Evolutionary conservation across 139 green algal species (phyloP).

Genomic region (Chlamydomonas asymmetrica): DNA sequence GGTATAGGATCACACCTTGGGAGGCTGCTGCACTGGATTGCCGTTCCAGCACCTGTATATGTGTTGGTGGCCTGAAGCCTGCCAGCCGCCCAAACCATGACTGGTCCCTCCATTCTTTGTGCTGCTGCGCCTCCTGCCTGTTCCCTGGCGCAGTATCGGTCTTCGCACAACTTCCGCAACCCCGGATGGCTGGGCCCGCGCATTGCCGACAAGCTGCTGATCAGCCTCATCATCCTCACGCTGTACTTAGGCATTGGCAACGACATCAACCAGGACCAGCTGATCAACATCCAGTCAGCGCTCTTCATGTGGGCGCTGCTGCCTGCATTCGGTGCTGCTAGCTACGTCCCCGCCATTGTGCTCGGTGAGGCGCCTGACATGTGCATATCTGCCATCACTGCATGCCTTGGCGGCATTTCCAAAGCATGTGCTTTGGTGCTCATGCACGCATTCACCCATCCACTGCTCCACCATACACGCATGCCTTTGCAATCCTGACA

Average conservation of each 20-base stretch:
- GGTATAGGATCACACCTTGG: too few relatives aligned
- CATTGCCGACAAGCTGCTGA: conserved; percentile 64
- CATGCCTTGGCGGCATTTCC: background rate
- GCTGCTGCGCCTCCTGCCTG: too few relatives aligned
- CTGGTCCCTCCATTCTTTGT: too few relatives aligned
- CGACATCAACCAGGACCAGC: conserved; percentile 27
- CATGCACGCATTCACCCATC: background rate
- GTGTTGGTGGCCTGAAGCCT: too few relatives aligned
- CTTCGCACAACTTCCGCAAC: conserved; percentile 57
- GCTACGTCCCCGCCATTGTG: conserved; percentile 71
- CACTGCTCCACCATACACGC: background rate
- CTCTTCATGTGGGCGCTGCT: conserved; percentile 72
- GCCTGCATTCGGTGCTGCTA: conserved; percentile 60
- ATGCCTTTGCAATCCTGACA: background rate
- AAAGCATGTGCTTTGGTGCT: background rate
- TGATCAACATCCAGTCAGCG: conserved; percentile 63
- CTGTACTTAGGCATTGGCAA: background rate
- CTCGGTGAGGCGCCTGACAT: conserved; percentile 55
- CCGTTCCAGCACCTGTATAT: conserved; percentile 59
- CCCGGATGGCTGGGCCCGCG: conserved; percentile 56
- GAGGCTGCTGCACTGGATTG: too few relatives aligned
- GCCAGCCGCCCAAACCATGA: too few relatives aligned
- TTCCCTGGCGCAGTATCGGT: conserved; percentile 64
- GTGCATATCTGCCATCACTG: background rate
- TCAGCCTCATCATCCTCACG: background rate